Percentiles rank a stretch among this genome's conserved stretches.
These are phyloP conservation scores for Dacryopinax spathularia DNA, from an alignment of 768 basidiomycete genomes.

Conservation along the genomic window DNA sequence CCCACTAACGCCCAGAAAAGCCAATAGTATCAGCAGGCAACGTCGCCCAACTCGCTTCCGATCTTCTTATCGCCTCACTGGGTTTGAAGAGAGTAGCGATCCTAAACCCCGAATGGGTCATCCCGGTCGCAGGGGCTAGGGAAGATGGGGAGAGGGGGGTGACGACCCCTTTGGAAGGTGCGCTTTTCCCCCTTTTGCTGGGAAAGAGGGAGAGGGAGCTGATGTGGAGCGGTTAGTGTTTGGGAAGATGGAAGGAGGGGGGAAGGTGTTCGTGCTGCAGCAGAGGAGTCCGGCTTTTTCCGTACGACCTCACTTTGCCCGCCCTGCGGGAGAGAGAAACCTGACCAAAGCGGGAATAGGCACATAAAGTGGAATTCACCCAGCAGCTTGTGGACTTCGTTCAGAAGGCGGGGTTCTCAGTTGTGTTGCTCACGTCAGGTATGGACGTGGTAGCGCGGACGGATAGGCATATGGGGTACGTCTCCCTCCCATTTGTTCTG, in stretches of 20 bases:
- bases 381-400: constrained; percentile 45
- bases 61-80: constrained; percentile 57
- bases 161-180: constrained; percentile 64
- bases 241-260: constrained; percentile 35
- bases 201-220: background rate
- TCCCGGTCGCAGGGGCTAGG: constrained; percentile 59
- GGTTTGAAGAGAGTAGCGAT: constrained; percentile 45
- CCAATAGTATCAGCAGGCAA: constrained; percentile 72
- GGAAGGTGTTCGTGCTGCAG: constrained; percentile 49
- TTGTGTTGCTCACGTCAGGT: constrained; percentile 54
- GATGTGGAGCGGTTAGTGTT: constrained; percentile 39
- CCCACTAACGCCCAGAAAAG: constrained; percentile 18
- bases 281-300: constrained; percentile 69
- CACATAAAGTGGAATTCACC: constrained; percentile 54
- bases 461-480: constrained; percentile 66
- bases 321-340: no score
- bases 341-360: constrained; percentile 26
- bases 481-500: constrained; percentile 1
- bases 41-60: constrained; percentile 62
- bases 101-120: constrained; percentile 46
- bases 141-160: constrained; percentile 48
- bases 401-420: constrained; percentile 32
- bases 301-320: constrained; percentile 27
- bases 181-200: constrained; percentile 18
- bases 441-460: constrained; percentile 61